Evolutionary conservation across 768 basidiomycete genomes (phyloP), one percentile per base, ranked within the genome.

Genomic region (Lactarius hengduanensis): DNA sequence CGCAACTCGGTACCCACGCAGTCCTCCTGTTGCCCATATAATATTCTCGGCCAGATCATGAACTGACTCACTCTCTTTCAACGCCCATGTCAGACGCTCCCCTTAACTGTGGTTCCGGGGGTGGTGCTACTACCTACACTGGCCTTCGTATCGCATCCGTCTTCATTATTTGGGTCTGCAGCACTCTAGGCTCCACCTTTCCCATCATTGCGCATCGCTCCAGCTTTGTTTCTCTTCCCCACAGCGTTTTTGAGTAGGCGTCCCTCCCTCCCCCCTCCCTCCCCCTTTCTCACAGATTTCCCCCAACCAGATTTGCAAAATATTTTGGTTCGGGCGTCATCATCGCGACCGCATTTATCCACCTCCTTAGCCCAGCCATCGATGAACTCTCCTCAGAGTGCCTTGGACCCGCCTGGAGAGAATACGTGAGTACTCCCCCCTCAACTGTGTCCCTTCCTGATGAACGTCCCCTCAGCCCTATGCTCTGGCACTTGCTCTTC

Each of bases 401-500:
- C 75, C 80, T 98, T 28, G 72, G 81, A 0, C 77, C 82, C 2
- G 84, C 76, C 40, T 98, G 96, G 96, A 74, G 72, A 0, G 76
- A 79, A 64, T 97, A 96, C 74, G 92, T 94, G 72, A 71, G 89
- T 81, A 28, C 30, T 32, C 6, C 45, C 28, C 30, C 2, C 34
- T 45, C 1, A 18, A 30, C 2, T n/a, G 15, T 16, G 6, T 10
- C 30, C 43, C 15, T n/a, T 30, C 28, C 50, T 69, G 45, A 32
- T 32, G 41, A n/a, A 13, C 28, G 32, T 22, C 32, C 50, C 57
- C 28, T 6, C 68, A 95, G 91, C 91, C 91, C 6, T 96, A 91
- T 76, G 82, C 92, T 0, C 81, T 96, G 6, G 94, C 87, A 0
- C 78, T 97, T 34, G 89, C 91, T 64, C 84, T 98, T 75, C 72